Conservation (phyloP, 140 eudicot species). For the Cichorium intybus region DNA sequence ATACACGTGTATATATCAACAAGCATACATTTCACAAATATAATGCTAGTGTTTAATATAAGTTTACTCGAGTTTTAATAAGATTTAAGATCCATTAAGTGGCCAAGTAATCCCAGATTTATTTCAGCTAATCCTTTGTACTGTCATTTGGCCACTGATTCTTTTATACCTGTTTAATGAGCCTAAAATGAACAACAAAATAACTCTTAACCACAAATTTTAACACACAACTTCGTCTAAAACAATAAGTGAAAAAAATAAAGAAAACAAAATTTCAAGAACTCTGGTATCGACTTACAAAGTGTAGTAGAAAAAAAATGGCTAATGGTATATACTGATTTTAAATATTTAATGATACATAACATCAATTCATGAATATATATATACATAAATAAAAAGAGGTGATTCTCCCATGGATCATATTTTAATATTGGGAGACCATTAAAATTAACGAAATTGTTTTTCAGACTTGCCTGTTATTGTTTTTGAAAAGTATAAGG, state of each 20-base stretch:
- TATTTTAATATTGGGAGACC: not conserved
- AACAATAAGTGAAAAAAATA: not conserved
- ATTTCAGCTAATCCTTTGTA: slow-evolving; percentile 12
- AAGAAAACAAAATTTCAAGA: not conserved
- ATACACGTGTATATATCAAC: not conserved
- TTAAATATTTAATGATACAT: not conserved
- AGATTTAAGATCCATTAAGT: not conserved
- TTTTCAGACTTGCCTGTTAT: slow-evolving; percentile 60
- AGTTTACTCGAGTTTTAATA: not conserved
- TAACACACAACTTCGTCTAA: not conserved
- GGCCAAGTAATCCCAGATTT: not conserved
- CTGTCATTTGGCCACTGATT: slow-evolving; percentile 6
- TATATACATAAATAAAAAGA: not conserved
- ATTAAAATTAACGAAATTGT: not conserved
- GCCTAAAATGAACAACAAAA: slow-evolving; percentile 34
- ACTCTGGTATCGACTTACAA: not conserved
- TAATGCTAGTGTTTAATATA: not conserved
- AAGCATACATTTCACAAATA: not conserved
- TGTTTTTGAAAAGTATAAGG: slow-evolving; percentile 59
- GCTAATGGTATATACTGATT: no score
- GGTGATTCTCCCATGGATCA: not conserved
- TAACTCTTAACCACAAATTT: not conserved
- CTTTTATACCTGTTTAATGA: slow-evolving; percentile 39
- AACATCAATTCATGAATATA: not conserved
- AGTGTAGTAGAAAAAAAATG: no score